Evolutionary conservation across 2,329 filamentous ascomycete species (phyloP).

Genomic region (Sporothrix variecibatus): DNA sequence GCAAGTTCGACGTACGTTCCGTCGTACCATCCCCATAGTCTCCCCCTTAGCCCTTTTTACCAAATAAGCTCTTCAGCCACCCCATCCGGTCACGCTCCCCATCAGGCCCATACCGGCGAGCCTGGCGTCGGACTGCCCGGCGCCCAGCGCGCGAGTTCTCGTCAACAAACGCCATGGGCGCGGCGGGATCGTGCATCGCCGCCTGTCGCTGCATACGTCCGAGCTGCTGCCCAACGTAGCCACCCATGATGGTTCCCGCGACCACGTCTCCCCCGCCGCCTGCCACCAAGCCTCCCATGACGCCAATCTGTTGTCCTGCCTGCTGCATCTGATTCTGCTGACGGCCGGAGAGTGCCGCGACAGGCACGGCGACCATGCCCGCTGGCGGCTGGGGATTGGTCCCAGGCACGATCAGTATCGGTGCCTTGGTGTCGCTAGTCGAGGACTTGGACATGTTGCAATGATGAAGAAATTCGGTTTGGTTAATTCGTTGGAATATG

Average conservation of each 20-base stretch:
- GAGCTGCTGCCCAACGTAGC: constrained; percentile 6
- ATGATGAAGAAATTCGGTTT: too few species aligned
- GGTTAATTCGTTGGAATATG: too few species aligned
- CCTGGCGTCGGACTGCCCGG: background rate
- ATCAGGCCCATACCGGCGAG: background rate
- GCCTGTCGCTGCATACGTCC: constrained; percentile 10
- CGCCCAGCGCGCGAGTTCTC: constrained; percentile 15
- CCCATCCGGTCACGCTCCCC: background rate
- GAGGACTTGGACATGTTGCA: background rate
- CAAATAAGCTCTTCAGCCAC: background rate
- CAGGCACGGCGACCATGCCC: background rate
- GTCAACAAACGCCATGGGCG: constrained; percentile 11
- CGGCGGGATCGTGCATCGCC: constrained; percentile 15
- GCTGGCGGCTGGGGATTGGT: background rate
- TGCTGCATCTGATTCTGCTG: background rate
- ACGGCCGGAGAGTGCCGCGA: background rate
- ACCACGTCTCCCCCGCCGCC: background rate
- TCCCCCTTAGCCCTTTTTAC: too few species aligned
- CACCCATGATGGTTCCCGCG: background rate
- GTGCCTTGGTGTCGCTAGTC: background rate
- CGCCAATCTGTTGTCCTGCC: background rate
- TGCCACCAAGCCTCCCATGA: background rate
- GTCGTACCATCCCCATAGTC: too few species aligned
- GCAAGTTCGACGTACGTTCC: too few species aligned
- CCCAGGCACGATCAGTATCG: background rate